Evolutionary conservation across 148 eudicot species (phyloP).

Genomic region (Vaccinium macrocarpon): DNA sequence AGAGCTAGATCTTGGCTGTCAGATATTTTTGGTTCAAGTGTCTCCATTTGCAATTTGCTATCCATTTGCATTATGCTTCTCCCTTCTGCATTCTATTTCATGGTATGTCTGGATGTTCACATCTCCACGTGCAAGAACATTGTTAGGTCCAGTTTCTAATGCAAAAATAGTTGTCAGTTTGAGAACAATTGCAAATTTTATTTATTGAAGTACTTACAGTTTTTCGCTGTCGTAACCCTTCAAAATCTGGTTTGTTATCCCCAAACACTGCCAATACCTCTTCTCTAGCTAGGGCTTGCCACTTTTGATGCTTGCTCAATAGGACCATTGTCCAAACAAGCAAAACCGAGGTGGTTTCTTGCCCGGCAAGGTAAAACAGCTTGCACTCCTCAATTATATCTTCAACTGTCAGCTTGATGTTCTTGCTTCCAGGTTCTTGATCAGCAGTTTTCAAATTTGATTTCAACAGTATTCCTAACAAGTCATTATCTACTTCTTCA

Average conservation of each 20-base stretch:
- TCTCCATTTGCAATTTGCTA: not conserved
- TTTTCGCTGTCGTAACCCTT: slow-evolving; percentile 33
- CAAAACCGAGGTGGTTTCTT: slow-evolving; percentile 23
- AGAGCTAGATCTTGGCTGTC: not conserved
- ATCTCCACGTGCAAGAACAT: not conserved
- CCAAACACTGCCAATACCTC: slow-evolving; percentile 35
- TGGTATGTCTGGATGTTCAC: not conserved
- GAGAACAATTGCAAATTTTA: not conserved
- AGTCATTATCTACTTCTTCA: not conserved
- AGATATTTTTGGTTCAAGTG: not conserved
- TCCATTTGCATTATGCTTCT: not conserved
- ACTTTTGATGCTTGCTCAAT: slow-evolving; percentile 23
- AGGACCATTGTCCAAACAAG: slow-evolving; percentile 28
- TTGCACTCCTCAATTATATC: slow-evolving; percentile 16
- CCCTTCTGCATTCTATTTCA: not conserved
- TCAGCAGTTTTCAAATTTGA: not conserved
- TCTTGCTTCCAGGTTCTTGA: not conserved
- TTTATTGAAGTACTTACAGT: slow-evolving; percentile 22
- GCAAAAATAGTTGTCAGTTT: not conserved
- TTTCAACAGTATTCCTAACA: slow-evolving; percentile 13
- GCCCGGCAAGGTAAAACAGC: slow-evolving; percentile 17
- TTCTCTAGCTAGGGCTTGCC: slow-evolving; percentile 30
- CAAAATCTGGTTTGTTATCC: slow-evolving; percentile 29
- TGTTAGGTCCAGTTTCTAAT: not conserved
- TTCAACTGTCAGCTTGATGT: not conserved